Conservation (phyloP, 306 rosid genomes). For the Vachellia pachyceras region DNA sequence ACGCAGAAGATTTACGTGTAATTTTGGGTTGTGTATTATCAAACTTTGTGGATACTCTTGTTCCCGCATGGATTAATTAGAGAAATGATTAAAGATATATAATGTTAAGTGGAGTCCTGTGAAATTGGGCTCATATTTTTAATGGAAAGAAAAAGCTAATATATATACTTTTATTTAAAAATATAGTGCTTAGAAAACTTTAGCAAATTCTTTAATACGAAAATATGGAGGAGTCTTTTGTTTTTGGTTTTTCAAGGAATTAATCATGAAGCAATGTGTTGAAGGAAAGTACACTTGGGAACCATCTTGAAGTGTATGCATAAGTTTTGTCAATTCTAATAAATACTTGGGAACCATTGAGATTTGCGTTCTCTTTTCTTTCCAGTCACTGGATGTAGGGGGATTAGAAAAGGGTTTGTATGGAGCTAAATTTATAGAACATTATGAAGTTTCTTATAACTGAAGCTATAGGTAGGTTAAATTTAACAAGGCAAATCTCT, state of each 20-base stretch:
- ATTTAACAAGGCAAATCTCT: no score
- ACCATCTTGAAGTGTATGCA: not conserved
- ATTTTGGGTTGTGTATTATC: not conserved
- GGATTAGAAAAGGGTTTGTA: not conserved
- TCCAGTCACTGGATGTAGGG: not conserved
- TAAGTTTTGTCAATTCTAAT: not conserved
- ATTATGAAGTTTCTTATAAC: not conserved
- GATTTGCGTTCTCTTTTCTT: not conserved
- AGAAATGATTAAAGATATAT: no score
- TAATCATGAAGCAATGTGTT: not conserved
- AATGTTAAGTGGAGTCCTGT: no score
- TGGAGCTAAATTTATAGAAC: not conserved
- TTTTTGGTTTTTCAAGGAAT: not conserved
- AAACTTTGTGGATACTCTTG: no score
- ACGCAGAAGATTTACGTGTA: not conserved
- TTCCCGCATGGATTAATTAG: no score
- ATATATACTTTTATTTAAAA: no score
- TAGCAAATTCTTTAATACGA: not conserved
- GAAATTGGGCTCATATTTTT: no score
- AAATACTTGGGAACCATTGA: not conserved
- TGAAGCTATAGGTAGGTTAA: not conserved
- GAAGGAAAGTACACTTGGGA: not conserved
- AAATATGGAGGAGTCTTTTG: not conserved
- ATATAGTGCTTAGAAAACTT: not conserved
- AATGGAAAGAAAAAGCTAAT: no score